Evolutionary conservation across 352 stramenopile genomes (phyloP).

Genomic region (Phytophthora agathidicida): DNA sequence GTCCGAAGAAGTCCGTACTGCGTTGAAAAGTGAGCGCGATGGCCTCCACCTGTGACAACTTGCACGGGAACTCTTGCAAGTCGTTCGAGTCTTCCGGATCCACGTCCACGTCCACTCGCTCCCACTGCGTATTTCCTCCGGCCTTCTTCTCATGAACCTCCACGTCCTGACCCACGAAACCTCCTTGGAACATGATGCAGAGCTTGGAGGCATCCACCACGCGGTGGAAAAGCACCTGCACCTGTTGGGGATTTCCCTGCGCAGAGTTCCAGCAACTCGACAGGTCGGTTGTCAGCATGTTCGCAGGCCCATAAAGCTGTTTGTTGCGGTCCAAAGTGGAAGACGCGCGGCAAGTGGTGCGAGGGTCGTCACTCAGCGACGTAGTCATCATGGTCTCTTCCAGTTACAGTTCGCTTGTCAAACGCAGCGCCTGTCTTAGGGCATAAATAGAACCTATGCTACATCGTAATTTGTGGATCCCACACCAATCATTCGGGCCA

Average conservation of each 20-base stretch:
- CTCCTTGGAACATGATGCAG: slow-evolving; percentile 78
- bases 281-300: slow-evolving; percentile 56
- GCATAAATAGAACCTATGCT: slow-evolving; percentile 2
- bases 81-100: slow-evolving; percentile 62
- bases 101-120: slow-evolving; percentile 26
- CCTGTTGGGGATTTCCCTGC: slow-evolving; percentile 67
- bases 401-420: slow-evolving; percentile 6
- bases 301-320: slow-evolving; percentile 55
- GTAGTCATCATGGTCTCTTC: background rate
- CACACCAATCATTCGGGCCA: slow-evolving; percentile 16
- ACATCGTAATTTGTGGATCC: slow-evolving; percentile 1
- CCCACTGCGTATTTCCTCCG: slow-evolving; percentile 24
- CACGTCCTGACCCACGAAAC: slow-evolving; percentile 74
- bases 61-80: slow-evolving; percentile 51
- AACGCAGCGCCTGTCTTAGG: background rate
- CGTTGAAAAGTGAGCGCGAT: slow-evolving; percentile 59
- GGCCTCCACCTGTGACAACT: slow-evolving; percentile 33
- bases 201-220: slow-evolving; percentile 43
- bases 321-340: slow-evolving; percentile 77
- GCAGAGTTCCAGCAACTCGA: slow-evolving; percentile 78
- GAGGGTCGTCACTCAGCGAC: slow-evolving; percentile 43
- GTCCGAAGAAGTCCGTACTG: slow-evolving; percentile 79
- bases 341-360: slow-evolving; percentile 65
- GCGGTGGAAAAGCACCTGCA: slow-evolving; percentile 69
- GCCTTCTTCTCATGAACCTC: slow-evolving; percentile 37